Evolutionary conservation across 2,329 filamentous ascomycete species (phyloP).

Genomic region (Cadophora sp.): DNA sequence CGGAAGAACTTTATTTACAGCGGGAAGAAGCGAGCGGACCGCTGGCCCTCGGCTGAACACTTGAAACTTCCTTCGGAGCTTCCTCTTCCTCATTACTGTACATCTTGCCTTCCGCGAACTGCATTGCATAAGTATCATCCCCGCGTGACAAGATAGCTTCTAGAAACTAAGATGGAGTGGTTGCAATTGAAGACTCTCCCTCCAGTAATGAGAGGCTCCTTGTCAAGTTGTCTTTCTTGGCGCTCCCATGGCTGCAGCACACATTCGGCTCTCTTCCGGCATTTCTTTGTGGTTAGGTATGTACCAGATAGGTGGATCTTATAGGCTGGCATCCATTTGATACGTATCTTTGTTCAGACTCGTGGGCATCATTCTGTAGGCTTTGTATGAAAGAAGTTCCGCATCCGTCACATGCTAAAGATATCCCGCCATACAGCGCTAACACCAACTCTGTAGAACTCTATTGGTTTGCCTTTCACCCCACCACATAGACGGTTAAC

Average conservation of each 20-base stretch:
- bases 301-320: background rate
- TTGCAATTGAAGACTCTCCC: background rate
- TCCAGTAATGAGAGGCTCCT: background rate
- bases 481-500: background rate
- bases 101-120: background rate
- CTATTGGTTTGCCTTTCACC: background rate
- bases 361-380: background rate
- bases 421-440: too few species aligned
- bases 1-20: slow-evolving; percentile 18
- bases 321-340: background rate
- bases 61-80: slow-evolving; percentile 12
- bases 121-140: background rate
- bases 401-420: background rate
- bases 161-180: background rate
- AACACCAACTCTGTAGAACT: background rate
- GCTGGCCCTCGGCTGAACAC: slow-evolving; percentile 12
- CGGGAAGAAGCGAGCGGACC: slow-evolving; percentile 15
- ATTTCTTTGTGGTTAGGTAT: background rate
- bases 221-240: background rate
- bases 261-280: background rate
- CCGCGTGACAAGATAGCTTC: background rate
- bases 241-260: background rate
- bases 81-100: slow-evolving; percentile 10
- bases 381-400: background rate
- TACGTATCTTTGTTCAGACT: background rate